Evolutionary conservation across 129 eudicot species (phyloP).

Genomic region (Erigeron canadensis): DNA sequence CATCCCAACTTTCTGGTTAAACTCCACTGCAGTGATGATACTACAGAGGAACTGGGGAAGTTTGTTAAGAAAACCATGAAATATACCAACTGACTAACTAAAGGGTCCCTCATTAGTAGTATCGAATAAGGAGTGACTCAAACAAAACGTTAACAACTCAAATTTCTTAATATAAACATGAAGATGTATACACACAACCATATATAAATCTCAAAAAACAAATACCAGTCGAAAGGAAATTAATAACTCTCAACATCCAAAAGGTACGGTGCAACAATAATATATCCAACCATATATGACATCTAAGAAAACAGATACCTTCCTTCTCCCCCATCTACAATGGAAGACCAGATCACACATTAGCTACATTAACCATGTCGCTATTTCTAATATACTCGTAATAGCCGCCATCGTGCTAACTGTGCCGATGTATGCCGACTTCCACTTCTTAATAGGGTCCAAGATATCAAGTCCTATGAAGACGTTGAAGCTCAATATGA

Average conservation of each 20-base stretch:
- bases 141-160: not conserved
- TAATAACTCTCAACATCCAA: constrained; percentile 13
- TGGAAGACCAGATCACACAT: constrained; percentile 33
- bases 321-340: constrained; percentile 9
- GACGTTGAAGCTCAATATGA: constrained; percentile 58
- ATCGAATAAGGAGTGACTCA: not conserved
- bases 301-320: not conserved
- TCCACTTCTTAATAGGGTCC: constrained; percentile 84
- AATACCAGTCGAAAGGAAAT: not conserved
- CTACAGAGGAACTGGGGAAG: too few species aligned
- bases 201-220: constrained; percentile 28
- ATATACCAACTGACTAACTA: not conserved
- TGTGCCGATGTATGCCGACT: constrained; percentile 61
- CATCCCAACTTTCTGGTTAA: too few species aligned
- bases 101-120: not conserved
- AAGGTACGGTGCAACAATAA: constrained; percentile 13
- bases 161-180: constrained; percentile 21
- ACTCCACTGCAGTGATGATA: too few species aligned
- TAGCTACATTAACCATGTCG: constrained; percentile 57
- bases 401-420: constrained; percentile 49
- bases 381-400: constrained; percentile 49
- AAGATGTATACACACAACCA: constrained; percentile 9
- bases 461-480: constrained; percentile 72
- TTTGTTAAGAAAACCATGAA: not conserved
- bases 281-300: constrained; percentile 22